These are phyloP conservation scores for Heliamphora exappendiculata DNA, from an alignment of 148 eudicot genomes.

Conservation along the genomic window DNA sequence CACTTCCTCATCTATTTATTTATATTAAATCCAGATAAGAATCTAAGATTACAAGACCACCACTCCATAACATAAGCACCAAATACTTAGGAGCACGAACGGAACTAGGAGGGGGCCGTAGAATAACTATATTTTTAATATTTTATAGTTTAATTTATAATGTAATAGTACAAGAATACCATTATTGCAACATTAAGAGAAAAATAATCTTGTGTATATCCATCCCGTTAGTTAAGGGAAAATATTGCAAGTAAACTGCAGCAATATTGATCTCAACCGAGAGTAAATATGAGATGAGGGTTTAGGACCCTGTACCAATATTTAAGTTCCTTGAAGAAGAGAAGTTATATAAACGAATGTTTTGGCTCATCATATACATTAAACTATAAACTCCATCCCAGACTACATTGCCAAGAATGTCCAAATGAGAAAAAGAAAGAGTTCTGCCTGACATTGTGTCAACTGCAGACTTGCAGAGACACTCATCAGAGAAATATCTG, in stretches of 20 bases:
- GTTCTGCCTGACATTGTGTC: not conserved
- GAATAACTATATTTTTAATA: too few relatives aligned
- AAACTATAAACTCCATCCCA: not conserved
- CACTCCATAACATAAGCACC: too few relatives aligned
- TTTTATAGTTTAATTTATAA: too few relatives aligned
- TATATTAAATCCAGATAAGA: too few relatives aligned
- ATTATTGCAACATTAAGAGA: too few relatives aligned
- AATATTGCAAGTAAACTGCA: not conserved
- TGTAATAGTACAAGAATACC: too few relatives aligned
- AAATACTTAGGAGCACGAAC: too few relatives aligned
- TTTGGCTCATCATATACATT: not conserved
- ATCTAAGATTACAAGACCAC: too few relatives aligned
- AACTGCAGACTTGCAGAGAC: not conserved
- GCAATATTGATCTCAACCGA: not conserved
- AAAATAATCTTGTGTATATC: too few relatives aligned
- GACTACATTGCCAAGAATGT: not conserved
- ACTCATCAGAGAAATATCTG: not conserved
- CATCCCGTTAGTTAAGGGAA: not conserved
- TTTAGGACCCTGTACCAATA: not conserved
- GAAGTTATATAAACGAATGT: not conserved
- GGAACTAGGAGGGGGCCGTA: too few relatives aligned
- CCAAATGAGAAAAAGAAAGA: not conserved
- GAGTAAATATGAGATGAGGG: not conserved
- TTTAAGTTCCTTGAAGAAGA: not conserved
- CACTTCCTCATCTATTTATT: too few relatives aligned